These are phyloP conservation scores for Pleurozium schreberi DNA, from an alignment of 225 moss, liverwort and hornwort species.

Conservation along the genomic window DNA sequence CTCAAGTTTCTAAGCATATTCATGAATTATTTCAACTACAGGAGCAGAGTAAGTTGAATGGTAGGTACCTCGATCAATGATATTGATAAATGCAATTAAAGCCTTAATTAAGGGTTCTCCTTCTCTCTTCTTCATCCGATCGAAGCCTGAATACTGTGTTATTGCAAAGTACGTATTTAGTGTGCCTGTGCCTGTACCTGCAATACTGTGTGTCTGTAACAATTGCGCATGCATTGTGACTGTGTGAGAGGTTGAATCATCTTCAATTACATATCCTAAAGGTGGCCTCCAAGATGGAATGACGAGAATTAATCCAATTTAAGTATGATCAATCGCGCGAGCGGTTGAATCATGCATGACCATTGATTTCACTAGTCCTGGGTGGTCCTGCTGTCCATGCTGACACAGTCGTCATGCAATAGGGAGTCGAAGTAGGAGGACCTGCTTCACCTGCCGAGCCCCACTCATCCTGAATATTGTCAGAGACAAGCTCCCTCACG, in stretches of 20 bases:
- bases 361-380: neutral
- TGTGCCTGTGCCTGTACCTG: too few relatives aligned
- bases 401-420: neutral
- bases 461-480: constrained; percentile 21
- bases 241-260: neutral
- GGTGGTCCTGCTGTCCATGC: neutral
- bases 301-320: neutral
- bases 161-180: too few relatives aligned
- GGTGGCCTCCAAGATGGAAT: neutral
- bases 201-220: too few relatives aligned
- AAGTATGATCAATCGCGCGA: neutral
- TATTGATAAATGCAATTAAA: too few relatives aligned
- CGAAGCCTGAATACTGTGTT: too few relatives aligned
- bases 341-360: too few relatives aligned
- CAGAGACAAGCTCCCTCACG: constrained; percentile 13
- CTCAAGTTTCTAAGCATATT: neutral
- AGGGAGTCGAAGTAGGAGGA: constrained; percentile 20
- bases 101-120: neutral
- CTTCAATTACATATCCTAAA: neutral
- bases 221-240: neutral
- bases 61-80: neutral
- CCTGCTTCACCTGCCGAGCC: too few relatives aligned
- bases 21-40: neutral
- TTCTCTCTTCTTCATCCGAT: neutral
- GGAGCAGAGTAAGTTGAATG: neutral